These are phyloP conservation scores for Pterocarpus santalinus DNA, from an alignment of 306 rosid species.

Conservation along the genomic window DNA sequence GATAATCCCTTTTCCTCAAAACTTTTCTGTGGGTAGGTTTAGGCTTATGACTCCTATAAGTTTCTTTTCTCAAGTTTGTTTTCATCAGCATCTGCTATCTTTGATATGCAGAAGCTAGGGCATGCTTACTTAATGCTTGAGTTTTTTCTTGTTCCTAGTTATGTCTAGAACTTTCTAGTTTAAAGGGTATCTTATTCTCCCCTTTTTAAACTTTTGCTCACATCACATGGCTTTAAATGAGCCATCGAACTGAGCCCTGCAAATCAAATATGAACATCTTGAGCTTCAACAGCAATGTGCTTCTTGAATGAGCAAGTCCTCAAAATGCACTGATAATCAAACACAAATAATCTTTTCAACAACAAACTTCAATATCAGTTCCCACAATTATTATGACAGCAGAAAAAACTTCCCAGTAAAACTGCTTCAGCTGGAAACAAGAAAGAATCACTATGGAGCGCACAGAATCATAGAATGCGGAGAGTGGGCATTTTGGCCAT, in stretches of 20 bases:
- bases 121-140: background rate
- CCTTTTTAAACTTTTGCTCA: background rate
- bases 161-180: background rate
- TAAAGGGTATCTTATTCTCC: background rate
- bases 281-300: background rate
- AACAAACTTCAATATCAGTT: background rate
- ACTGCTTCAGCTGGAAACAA: background rate
- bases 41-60: background rate
- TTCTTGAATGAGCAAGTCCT: conserved; percentile 5
- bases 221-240: background rate
- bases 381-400: background rate
- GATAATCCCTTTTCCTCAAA: background rate
- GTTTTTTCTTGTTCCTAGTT: background rate
- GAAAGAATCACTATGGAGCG: background rate
- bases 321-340: background rate
- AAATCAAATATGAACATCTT: background rate
- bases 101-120: background rate
- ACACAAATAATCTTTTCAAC: background rate
- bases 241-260: background rate
- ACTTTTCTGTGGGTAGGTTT: background rate
- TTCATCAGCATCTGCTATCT: background rate
- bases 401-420: background rate
- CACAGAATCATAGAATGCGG: background rate
- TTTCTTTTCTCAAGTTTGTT: background rate
- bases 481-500: background rate